Evolutionary conservation across 2,329 filamentous ascomycete genomes (phyloP), one percentile per base, ranked within the genome.

Genomic region (Fusarium ramigenum): DNA sequence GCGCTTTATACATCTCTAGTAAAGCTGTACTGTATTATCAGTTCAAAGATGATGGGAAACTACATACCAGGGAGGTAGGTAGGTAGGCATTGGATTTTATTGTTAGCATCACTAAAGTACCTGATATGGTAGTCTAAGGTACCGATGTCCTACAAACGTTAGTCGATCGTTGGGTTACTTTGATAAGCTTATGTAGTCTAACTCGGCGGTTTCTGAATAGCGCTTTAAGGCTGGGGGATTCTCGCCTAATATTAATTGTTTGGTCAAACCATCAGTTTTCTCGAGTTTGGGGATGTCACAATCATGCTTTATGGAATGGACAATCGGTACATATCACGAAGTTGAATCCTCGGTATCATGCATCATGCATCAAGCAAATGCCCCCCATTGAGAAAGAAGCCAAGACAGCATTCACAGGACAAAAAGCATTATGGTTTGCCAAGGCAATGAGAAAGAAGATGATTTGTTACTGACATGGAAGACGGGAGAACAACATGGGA

Each of bases 381-480:
- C 23, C 19, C 34, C 34, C 19, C 30, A 34, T n/a, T 16, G 50
- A 39, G 40, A 34, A 52, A 42, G 7, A 42, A 3, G 39, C 21
- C 28, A 25, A 28, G 30, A 19, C 43, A 59, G 32, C 18, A 30
- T 37, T 37, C 32, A 50, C 25, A 47, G 18, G 30, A 30, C 21
- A 42, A 53, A 59, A 56, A 62, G 57, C 14, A 25, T 37, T 28
- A 28, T 54, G 42, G 52, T 28, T 52, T 61, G 69, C 59, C 70
- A 74, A 74, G 66, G 61, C 36, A 73, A 61, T 39, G 30, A 54
- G 42, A 63, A 49, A 72, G 49, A 50, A 43, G 23, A 49, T 53
- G 59, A 59, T 64, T 64, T 36, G 43, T 67, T 57, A 49, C 61
- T 73, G 53, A 44, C 57, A 44, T 73, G 59, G 62, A 73, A 73